phyloP scores from a whole-genome alignment of 768 basidiomycete species.

The Kwoniella sp. region DNA sequence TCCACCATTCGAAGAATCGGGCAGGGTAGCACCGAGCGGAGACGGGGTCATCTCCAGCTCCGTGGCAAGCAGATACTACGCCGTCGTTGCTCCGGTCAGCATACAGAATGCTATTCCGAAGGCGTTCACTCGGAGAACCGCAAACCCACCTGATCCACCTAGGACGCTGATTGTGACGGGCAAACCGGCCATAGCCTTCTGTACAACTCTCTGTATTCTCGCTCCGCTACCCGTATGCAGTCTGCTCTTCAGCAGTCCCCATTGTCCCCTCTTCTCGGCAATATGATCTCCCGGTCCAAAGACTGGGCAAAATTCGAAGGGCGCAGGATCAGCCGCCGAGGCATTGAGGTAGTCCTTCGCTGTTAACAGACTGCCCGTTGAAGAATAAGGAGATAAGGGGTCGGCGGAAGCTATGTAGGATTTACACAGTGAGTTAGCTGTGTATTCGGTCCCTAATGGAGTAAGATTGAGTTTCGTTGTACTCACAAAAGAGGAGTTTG shows the following conservation, averaged over 20 bases:
- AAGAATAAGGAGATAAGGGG: constrained; percentile 29
- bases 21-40: constrained; percentile 86
- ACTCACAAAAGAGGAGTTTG: constrained; percentile 33
- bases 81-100: background rate
- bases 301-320: constrained; percentile 88
- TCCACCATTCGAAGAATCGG: constrained; percentile 96
- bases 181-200: constrained; percentile 77
- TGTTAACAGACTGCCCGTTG: constrained; percentile 43
- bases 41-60: constrained; percentile 87
- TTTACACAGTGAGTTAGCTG: too few species aligned
- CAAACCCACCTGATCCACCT: constrained; percentile 76
- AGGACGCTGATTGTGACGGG: constrained; percentile 89
- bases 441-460: too few species aligned
- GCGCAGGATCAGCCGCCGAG: constrained; percentile 61
- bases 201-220: constrained; percentile 77
- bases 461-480: background rate
- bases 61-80: constrained; percentile 87
- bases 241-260: constrained; percentile 72
- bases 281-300: constrained; percentile 81
- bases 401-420: constrained; percentile 23
- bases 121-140: too few species aligned
- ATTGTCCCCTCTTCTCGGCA: constrained; percentile 74
- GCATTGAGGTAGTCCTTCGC: constrained; percentile 83
- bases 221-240: constrained; percentile 78
- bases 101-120: constrained; percentile 3